Base-by-base conservation (phyloP, 352 stramenopile species). In the Elongisporangium senticosum region DNA sequence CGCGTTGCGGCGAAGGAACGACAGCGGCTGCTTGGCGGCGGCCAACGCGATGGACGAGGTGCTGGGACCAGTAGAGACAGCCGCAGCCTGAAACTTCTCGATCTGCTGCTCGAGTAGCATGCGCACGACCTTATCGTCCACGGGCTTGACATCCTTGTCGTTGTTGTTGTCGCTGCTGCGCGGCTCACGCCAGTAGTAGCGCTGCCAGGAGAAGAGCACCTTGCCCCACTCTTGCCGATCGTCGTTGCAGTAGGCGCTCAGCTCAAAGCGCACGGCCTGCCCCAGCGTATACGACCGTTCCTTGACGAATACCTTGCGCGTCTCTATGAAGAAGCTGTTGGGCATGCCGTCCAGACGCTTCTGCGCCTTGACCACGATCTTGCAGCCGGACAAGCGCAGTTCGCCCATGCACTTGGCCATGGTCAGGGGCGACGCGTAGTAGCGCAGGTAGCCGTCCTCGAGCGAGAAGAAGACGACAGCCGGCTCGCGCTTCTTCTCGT, bases 181-280 rank as follows among this genome's bases (percentile, higher is more conserved):
- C 17, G 83, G 83, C 47, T 93, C 83, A 53, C 83, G 81, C 83
- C 83, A 95, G 67, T 92, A 95, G 64, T 89, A 91, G 49, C 85
- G 83, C 61, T 95, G 85, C 85, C 85, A 95, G 7, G 83, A 92
- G 60, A 91, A 89, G n/a, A 95, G 77, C 56, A 82, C 83, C 55
- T 87, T 87, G 60, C 79, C 83, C 85, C 85, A 95, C 21, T 90
- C 77, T 53, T 92, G 80, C 6, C 85, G 81, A 54, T 89, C 83
- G 15, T 90, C 79, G 28, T 78, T 81, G 19, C 64, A 75, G 56
- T 59, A 63, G 14, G 77, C 83, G 51, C 73, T 90, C 15, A 95
- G 71, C 63, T 95, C 85, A 24, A 93, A 47, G 6, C 79, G 78
- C 63, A 83, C 63, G 20, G 75, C 67, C 15, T 64, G 72, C 39